Conservation (phyloP, 1,284 basidiomycete species). For the Xerocomus nothofagi region DNA sequence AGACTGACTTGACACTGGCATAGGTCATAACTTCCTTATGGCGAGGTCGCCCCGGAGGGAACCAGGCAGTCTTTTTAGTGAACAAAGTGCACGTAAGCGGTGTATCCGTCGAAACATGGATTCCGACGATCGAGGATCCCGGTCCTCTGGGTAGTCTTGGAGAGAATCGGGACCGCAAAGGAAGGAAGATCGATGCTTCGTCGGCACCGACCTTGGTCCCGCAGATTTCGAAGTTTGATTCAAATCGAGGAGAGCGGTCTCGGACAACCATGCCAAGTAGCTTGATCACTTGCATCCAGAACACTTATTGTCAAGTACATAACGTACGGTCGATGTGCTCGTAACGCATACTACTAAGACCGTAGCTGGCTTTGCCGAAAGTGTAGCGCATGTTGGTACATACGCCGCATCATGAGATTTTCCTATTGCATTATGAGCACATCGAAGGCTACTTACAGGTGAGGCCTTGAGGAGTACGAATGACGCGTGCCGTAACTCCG, state of each 20-base stretch:
- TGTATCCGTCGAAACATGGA: neutral
- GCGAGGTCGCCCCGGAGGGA: no score
- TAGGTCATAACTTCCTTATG: no score
- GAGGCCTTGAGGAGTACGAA: no score
- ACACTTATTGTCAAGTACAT: neutral
- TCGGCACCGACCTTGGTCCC: neutral
- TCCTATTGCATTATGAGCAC: neutral
- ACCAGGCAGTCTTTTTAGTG: no score
- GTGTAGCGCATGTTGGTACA: no score
- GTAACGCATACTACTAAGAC: neutral
- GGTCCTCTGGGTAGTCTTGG: neutral
- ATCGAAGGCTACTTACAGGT: neutral
- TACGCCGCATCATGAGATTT: no score
- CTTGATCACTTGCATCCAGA: neutral
- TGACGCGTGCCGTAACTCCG: neutral
- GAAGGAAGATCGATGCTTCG: neutral
- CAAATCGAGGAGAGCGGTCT: neutral
- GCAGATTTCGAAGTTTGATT: neutral
- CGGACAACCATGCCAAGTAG: neutral
- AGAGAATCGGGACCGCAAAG: neutral
- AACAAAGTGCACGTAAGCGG: no score
- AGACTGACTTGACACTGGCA: no score
- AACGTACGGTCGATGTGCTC: neutral
- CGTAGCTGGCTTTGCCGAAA: no score
- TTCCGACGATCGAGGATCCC: neutral